These are phyloP conservation scores for Fusarium sp. DNA, from an alignment of 2,329 filamentous ascomycete genomes.

Conservation along the genomic window DNA sequence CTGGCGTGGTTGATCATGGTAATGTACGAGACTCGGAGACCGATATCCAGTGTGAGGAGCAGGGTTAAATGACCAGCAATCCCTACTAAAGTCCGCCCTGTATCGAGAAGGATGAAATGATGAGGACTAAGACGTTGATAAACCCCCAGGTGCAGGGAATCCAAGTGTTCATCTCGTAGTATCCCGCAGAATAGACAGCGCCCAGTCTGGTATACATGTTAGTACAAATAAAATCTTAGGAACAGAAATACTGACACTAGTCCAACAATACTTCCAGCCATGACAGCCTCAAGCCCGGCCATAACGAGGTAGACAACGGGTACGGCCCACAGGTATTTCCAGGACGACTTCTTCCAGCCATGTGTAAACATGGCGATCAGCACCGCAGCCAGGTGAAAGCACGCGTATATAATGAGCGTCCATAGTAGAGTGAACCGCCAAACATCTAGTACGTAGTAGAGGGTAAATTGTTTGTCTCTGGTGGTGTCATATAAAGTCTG, in stretches of 20 bases:
- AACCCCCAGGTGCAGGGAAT: constrained; percentile 91
- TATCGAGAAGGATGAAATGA: constrained; percentile 93
- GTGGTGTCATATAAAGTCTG: constrained; percentile 66
- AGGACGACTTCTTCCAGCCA: constrained; percentile 68
- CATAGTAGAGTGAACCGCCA: constrained; percentile 91
- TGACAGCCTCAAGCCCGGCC: constrained; percentile 81
- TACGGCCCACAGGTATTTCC: constrained; percentile 78
- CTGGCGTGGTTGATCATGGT: not conserved
- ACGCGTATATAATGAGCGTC: constrained; percentile 84
- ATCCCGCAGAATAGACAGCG: constrained; percentile 84
- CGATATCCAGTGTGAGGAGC: not conserved
- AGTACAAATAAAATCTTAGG: constrained; percentile 12
- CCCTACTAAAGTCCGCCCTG: constrained; percentile 81
- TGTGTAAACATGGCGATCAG: constrained; percentile 82
- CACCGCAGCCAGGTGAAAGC: constrained; percentile 81
- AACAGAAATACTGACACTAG: constrained; percentile 73
- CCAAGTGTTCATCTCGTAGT: constrained; percentile 95
- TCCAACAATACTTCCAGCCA: constrained; percentile 87
- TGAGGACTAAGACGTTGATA: constrained; percentile 85
- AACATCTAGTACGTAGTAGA: constrained; percentile 83
- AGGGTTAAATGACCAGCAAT: not conserved
- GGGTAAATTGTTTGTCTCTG: constrained; percentile 65
- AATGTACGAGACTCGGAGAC: not conserved
- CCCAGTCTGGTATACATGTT: constrained; percentile 70
- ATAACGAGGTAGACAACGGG: constrained; percentile 80